Evolutionary conservation across 306 rosid genomes (phyloP).

Genomic region (Coriaria nepalensis): DNA sequence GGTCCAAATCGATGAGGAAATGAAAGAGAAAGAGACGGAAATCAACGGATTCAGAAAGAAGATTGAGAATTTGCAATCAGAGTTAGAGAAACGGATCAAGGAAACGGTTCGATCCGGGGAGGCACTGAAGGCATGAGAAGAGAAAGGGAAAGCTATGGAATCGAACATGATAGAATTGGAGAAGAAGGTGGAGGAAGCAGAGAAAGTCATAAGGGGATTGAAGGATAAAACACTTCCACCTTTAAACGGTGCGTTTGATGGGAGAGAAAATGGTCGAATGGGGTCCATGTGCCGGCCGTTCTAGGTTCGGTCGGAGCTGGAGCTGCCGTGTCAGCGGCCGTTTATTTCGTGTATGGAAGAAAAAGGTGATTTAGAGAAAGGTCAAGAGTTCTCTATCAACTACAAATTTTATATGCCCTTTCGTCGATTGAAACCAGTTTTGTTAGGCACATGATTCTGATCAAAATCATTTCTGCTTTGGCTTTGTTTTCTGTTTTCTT

Average conservation of each 20-base stretch:
- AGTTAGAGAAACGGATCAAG: constrained; percentile 26
- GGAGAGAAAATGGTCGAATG: constrained; percentile 28
- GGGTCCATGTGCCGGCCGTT: constrained; percentile 48
- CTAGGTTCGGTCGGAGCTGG: constrained; percentile 64
- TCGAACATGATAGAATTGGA: constrained; percentile 29
- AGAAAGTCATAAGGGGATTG: constrained; percentile 25
- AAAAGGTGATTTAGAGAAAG: constrained; percentile 28
- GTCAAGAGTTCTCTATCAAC: too few relatives aligned
- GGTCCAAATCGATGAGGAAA: constrained; percentile 66
- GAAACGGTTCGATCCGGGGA: constrained; percentile 35
- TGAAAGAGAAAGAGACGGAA: constrained; percentile 61
- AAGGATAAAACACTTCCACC: constrained; percentile 38
- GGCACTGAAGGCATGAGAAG: constrained; percentile 30
- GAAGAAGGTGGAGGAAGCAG: constrained; percentile 45
- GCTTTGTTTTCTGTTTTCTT: too few relatives aligned
- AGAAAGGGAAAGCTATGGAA: constrained; percentile 34
- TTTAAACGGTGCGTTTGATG: constrained; percentile 24
- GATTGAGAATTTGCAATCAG: constrained; percentile 39
- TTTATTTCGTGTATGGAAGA: constrained; percentile 31
- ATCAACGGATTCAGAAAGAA: constrained; percentile 22
- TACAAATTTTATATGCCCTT: neutral
- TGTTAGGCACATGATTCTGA: too few relatives aligned
- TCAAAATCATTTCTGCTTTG: too few relatives aligned
- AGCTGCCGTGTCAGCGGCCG: constrained; percentile 30
- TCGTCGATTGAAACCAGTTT: too few relatives aligned